These are phyloP conservation scores for Salix arbutifolia DNA, from an alignment of 345 rosid genomes.

Conservation along the genomic window DNA sequence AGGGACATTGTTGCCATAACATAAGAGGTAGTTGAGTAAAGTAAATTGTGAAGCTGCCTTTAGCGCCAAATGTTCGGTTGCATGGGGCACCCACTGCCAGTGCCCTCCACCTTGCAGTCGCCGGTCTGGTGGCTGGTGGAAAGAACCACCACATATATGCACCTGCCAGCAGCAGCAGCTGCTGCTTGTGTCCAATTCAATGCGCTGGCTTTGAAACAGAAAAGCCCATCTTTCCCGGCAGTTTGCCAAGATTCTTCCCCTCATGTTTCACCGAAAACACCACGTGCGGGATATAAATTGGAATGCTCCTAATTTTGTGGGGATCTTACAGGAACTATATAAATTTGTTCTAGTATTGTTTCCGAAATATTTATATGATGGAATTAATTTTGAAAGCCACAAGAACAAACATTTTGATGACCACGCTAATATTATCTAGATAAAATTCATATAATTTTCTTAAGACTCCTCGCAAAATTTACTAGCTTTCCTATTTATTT, in stretches of 20 bases:
- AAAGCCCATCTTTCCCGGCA: background rate
- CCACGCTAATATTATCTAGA: too few relatives aligned
- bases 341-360: too few relatives aligned
- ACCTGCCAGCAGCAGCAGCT: background rate
- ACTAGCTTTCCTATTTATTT: too few relatives aligned
- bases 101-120: constrained; percentile 33
- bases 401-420: too few relatives aligned
- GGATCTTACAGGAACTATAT: too few relatives aligned
- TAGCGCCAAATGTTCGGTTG: constrained; percentile 54
- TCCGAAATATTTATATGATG: too few relatives aligned
- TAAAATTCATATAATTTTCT: too few relatives aligned
- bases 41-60: background rate
- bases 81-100: constrained; percentile 33
- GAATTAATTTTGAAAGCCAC: too few relatives aligned
- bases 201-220: background rate
- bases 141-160: background rate
- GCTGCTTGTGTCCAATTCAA: background rate
- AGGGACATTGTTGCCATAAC: background rate
- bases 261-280: background rate
- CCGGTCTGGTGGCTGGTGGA: background rate
- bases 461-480: too few relatives aligned
- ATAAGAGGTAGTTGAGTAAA: background rate
- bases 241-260: background rate
- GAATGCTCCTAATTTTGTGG: too few relatives aligned
- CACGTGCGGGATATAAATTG: background rate